A percentile compares a stretch with the other conserved stretches of the same genome.
These are phyloP conservation scores for Fraxinus excelsior DNA, from an alignment of 257 asterid genomes.

Conservation along the genomic window DNA sequence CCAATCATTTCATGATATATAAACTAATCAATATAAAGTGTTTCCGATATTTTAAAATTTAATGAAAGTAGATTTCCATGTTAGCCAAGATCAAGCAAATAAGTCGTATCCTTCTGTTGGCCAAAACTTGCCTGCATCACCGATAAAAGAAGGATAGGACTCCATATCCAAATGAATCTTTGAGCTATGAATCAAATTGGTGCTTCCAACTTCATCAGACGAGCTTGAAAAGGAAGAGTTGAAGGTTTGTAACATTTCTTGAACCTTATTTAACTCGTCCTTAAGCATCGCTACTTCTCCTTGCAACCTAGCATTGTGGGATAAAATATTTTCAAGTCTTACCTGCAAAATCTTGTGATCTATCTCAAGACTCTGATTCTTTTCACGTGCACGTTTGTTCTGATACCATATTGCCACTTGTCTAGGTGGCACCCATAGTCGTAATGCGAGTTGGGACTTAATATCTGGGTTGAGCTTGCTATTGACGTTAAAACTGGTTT, in stretches of 20 bases:
- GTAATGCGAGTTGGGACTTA: slow-evolving; percentile 49
- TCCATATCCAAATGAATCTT: slow-evolving; percentile 47
- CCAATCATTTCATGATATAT: neutral
- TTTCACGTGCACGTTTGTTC: slow-evolving; percentile 71
- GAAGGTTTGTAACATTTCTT: too few relatives aligned
- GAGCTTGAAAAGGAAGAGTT: slow-evolving; percentile 29
- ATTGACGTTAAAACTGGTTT: slow-evolving; percentile 48
- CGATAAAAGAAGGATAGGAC: slow-evolving; percentile 42
- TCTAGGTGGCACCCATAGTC: slow-evolving; percentile 58
- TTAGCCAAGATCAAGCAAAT: slow-evolving; percentile 22
- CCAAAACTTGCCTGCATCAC: slow-evolving; percentile 38
- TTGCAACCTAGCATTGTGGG: slow-evolving; percentile 45
- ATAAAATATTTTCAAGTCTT: slow-evolving; percentile 35
- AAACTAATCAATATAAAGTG: neutral
- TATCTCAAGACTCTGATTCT: slow-evolving; percentile 56
- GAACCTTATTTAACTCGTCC: slow-evolving; percentile 46
- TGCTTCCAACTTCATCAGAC: slow-evolving; percentile 55
- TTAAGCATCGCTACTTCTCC: slow-evolving; percentile 49
- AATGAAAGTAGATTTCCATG: neutral
- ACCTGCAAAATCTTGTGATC: slow-evolving; percentile 48
- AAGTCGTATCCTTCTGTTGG: slow-evolving; percentile 37
- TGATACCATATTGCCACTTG: slow-evolving; percentile 79
- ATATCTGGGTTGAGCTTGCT: slow-evolving; percentile 60
- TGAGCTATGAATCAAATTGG: slow-evolving; percentile 17
- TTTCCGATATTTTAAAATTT: too few relatives aligned